These are phyloP conservation scores for Schizosaccharomyces pombe DNA, from an alignment of 805 yeast genomes.

Conservation along the genomic window DNA sequence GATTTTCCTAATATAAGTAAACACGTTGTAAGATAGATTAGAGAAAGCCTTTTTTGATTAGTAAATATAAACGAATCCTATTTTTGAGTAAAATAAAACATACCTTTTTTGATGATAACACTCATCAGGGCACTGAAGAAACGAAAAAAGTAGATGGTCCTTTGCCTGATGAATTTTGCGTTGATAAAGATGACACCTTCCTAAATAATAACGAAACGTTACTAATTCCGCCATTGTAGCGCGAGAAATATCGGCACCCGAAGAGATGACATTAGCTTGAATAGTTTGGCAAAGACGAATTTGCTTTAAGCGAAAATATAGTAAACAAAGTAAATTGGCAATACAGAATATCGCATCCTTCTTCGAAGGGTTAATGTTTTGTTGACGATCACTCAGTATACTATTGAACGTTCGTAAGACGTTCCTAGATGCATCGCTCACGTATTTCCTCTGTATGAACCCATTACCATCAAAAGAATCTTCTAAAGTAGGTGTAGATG, in stretches of 20 bases:
- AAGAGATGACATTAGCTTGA: conserved; percentile 13
- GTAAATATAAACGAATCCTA: conserved; percentile 5
- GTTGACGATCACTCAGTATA: conserved; percentile 1
- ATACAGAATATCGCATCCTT: not conserved
- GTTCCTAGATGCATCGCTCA: not conserved
- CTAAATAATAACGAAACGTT: conserved; percentile 32
- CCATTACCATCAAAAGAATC: not conserved
- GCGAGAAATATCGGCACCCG: not conserved
- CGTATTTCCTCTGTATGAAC: not conserved
- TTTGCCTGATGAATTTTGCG: conserved; percentile 29
- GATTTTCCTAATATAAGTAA: conserved; percentile 31
- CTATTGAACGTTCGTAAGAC: not conserved
- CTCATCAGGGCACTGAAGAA: conserved; percentile 17
- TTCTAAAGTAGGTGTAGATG: not conserved
- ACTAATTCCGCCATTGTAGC: conserved; percentile 24
- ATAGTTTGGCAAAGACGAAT: conserved; percentile 1
- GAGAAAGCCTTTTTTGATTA: conserved; percentile 21
- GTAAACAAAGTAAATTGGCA: not conserved
- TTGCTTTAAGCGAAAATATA: not conserved
- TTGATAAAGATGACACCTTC: conserved; percentile 31
- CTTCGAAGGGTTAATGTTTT: not conserved
- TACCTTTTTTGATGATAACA: not conserved
- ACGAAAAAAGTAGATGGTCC: conserved; percentile 34
- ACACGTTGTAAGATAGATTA: conserved; percentile 29
- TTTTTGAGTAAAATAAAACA: not conserved